Base-by-base conservation (phyloP, 257 asterid species). In the Nicotiana tabacum region DNA sequence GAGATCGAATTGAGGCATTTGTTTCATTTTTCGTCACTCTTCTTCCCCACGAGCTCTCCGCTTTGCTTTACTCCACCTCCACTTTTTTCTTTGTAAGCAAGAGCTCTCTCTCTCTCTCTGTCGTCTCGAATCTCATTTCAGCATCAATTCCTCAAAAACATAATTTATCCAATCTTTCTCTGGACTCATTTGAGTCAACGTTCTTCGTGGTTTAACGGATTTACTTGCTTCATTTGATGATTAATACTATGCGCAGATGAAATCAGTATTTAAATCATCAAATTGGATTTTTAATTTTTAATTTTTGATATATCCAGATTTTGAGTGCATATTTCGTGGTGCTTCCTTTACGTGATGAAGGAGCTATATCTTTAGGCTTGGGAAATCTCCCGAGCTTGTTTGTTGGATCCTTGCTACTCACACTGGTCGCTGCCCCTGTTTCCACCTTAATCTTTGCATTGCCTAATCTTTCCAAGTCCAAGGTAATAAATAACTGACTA, bases 321-420 rank as follows among this genome's bases (percentile, higher is more conserved):
- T 89, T 96, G 90, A 92, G 99, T 87, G 97, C 99, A 10, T 96
- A 96, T 84, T 96, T 96, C 82, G 98, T 94, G 87, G 97, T 96
- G 18, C 98, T 96, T 82, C 99, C 99, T 9, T 91, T 96, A 79
- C 94, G 99, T 15, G 99, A 96, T 85, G 99, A 96, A 89, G 99
- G 99, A 13, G 99, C 99, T n/a, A 92, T 94, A 74, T 96, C 99
- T 6, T 84, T 96, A 77, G 99, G 99, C 61, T 87, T 96, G 68
- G 95, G 89, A 82, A 90, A 86, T 86, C 91, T 96, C 6, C 99
- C 98, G 0, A 89, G 91, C 30, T 96, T 96, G 68, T 96, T 96
- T 82, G 84, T 90, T 17, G 99, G 99, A 78, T 96, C 99, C 1
- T 88, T 96, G 90, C 48, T 93, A 48, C 98, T 96, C 65, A 96